phyloP scores from a whole-genome alignment of 2,329 filamentous ascomycete species.

The Cercospora sp. region DNA sequence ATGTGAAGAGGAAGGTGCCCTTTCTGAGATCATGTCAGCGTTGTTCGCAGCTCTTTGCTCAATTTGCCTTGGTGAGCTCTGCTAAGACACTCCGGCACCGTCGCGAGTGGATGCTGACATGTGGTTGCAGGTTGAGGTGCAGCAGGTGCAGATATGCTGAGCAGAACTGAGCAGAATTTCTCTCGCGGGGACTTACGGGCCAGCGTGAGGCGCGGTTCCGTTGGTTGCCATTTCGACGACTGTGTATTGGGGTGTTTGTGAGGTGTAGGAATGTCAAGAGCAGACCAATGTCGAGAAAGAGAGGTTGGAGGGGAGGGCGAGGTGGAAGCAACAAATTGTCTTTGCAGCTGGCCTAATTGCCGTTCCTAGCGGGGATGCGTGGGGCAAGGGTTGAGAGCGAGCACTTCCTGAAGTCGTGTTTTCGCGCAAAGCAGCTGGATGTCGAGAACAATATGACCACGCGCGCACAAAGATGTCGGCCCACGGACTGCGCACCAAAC shows the following conservation, averaged over 20 bases:
- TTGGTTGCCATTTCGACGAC: slow-evolving; percentile 21
- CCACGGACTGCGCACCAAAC: neutral
- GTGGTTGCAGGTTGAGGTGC: neutral
- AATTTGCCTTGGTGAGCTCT: too few species aligned
- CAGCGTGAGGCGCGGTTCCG: slow-evolving; percentile 21
- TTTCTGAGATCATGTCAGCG: slow-evolving; percentile 17
- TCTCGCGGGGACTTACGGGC: slow-evolving; percentile 22
- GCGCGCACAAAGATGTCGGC: neutral
- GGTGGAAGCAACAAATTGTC: slow-evolving; percentile 10
- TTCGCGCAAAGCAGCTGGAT: neutral
- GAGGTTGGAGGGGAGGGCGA: slow-evolving; percentile 1
- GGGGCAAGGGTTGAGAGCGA: neutral
- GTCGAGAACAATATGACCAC: slow-evolving; percentile 8
- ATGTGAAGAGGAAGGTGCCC: slow-evolving; percentile 47
- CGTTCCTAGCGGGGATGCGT: slow-evolving; percentile 7
- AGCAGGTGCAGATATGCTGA: neutral
- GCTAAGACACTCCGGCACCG: neutral
- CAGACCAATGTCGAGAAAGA: slow-evolving; percentile 8
- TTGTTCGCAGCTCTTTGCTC: neutral
- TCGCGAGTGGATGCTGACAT: neutral
- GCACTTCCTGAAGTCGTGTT: slow-evolving; percentile 1
- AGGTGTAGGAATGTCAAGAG: slow-evolving; percentile 5
- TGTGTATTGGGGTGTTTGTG: neutral
- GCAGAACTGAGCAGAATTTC: neutral
- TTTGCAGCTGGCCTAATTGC: slow-evolving; percentile 1